These are phyloP conservation scores for Coelastrella sp. DNA, from an alignment of 139 green algal species.

Conservation along the genomic window DNA sequence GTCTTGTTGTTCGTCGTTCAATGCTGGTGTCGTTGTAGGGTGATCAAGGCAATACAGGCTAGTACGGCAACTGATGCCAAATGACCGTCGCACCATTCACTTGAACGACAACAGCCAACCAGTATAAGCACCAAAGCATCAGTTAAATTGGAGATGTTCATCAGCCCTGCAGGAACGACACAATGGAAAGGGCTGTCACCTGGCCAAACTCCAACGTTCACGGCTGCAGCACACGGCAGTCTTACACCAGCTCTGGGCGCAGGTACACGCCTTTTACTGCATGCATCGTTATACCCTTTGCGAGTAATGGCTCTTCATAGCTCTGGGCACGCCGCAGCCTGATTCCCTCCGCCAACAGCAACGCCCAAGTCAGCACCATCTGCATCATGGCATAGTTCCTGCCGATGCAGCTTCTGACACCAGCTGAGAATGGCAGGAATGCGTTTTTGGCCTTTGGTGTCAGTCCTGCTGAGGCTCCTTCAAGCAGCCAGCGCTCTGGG, in stretches of 20 bases:
- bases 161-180: too few relatives aligned
- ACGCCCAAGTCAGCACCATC: slow-evolving; percentile 24
- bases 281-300: slow-evolving; percentile 10
- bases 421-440: slow-evolving; percentile 25
- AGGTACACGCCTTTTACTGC: neutral
- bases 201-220: too few relatives aligned
- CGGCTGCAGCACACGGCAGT: neutral
- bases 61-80: too few relatives aligned
- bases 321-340: neutral
- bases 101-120: too few relatives aligned
- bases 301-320: neutral
- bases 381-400: slow-evolving; percentile 33
- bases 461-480: slow-evolving; percentile 3
- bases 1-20: too few relatives aligned
- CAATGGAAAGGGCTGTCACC: too few relatives aligned
- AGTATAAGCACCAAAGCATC: too few relatives aligned
- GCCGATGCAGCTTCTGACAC: slow-evolving; percentile 16
- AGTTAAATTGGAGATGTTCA: too few relatives aligned
- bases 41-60: too few relatives aligned
- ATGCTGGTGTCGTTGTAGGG: too few relatives aligned
- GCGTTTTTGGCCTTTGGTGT: slow-evolving; percentile 1
- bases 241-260: neutral
- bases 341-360: neutral
- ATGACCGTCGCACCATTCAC: too few relatives aligned
- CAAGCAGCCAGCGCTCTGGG: slow-evolving; percentile 24